These are phyloP conservation scores for Lichtheimia hyalospora DNA, from an alignment of 371 early-diverging fungal species.

Conservation along the genomic window DNA sequence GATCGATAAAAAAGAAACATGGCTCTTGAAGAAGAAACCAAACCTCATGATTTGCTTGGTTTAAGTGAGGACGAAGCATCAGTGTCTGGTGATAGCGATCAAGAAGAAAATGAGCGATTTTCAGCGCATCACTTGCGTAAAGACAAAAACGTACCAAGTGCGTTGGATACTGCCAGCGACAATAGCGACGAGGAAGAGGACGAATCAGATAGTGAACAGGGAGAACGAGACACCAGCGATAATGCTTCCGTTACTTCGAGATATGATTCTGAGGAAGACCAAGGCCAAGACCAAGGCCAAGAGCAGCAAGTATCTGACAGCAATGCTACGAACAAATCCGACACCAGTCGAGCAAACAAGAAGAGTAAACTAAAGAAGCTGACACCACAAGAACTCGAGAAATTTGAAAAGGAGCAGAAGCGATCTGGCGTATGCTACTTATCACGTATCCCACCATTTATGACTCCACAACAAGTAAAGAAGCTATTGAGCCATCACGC, in stretches of 20 bases:
- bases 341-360: conserved; percentile 18
- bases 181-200: conserved; percentile 30
- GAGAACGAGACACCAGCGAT: conserved; percentile 20
- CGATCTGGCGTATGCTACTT: conserved; percentile 89
- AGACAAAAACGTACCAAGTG: conserved; percentile 7
- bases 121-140: conserved; percentile 21
- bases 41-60: conserved; percentile 34
- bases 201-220: conserved; percentile 27
- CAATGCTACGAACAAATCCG: neutral
- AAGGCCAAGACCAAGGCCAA: conserved; percentile 2
- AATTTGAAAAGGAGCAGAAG: conserved; percentile 71
- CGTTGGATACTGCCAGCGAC: conserved; percentile 13
- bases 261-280: no score
- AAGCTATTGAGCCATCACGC: conserved; percentile 73
- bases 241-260: neutral
- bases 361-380: conserved; percentile 63
- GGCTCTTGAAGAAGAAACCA: conserved; percentile 13
- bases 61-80: conserved; percentile 27
- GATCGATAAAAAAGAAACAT: neutral
- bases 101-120: conserved; percentile 27
- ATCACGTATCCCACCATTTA: conserved; percentile 88
- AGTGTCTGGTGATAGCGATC: conserved; percentile 18
- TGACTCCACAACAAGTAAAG: conserved; percentile 83
- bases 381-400: conserved; percentile 65
- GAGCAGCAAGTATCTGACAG: conserved; percentile 9